Evolutionary conservation across 257 asterid species (phyloP), one percentile per base, ranked within the genome.

Genomic region (Solanum etuberosum): DNA sequence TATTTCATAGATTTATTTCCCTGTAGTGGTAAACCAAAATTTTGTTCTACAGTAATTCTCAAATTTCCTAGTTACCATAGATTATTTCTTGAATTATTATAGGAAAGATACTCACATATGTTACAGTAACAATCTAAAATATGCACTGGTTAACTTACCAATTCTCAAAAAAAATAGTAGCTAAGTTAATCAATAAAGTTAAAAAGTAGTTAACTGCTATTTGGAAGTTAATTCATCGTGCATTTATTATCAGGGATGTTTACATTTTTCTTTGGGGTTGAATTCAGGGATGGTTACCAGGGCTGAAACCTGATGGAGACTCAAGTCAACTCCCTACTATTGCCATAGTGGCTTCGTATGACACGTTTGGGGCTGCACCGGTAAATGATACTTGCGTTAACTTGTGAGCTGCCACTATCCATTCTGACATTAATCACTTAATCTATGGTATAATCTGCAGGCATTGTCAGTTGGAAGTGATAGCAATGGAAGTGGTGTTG

Each of bases 361-460:
- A 97, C 92, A 96, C 99, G 9, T 97, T 96, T 92, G 99, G 99
- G 89, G 98, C 99, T 70, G 98, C 98, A 87, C 99, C 99, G 21
- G 99, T 97, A 91, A 92, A 87, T 91, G 70, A 51, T 46, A 71
- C 73, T 87, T 40, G 37, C 11, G 0, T 85, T 43, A 27, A 72
- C 31, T 46, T 86, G 46, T 70, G 73, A 86, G 40, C 43, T 51
- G 38, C 27, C 83, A n/a, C 16, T 73, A 71, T 72, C 31, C 84
- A 31, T 25, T 35, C 61, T 71, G 25, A 15, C 42, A 15, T 48
- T 71, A 51, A 34, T 51, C 48, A 31, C 31, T 27, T 29, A 23
- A 51, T 83, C 29, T 87, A 74, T 71, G 83, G 68, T 67, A 31
- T 37, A 57, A 43, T n/a, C 37, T 54, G 29, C 83, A 96, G 99